Evolutionary conservation across 129 eudicot species (phyloP), one percentile per base, ranked within the genome.

Genomic region (Lactuca sativa): DNA sequence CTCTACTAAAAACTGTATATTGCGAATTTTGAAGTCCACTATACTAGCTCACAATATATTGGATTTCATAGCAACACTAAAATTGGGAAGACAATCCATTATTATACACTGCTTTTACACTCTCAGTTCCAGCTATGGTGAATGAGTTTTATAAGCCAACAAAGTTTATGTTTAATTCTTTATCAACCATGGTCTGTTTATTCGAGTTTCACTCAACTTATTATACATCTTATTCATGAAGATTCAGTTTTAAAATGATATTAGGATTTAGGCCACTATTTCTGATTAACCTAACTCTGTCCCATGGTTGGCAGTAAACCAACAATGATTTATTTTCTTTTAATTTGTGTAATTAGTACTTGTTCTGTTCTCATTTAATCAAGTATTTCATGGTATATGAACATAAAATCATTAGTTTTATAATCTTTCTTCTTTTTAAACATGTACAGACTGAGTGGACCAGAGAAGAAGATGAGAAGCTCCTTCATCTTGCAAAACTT

Each of bases 381-480:
- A 40, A 4, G 41, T 58, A 2, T 0, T 31, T 16, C 10, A 59
- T 40, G 6, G 7, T 40, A 40, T 55, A 55, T 4, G 31, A 16
- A 55, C 62, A 57, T 21, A 25, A 8, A 9, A 7, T 6, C 58
- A 14, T 54, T 16, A 17, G 31, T 54, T 61, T 36, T 10, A 53
- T 25, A 73, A 8, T 37, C 65, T 65, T 14, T 43, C 30, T 43
- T 5, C 16, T 41, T 21, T 62, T 43, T 56, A 8, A 13, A 55
- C 10, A 7, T 56, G 12, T 82, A 77, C 75, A 92, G 98, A 92
- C 95, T 32, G 98, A 92, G 70, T 90, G 97, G 99, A 95, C 97
- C 36, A 76, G 97, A 72, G 99, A 95, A 67, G 99, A 95, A 77
- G 99, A 95, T 67, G 99, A 95, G 73, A 95, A 86, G 77, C 80